phyloP scores from a whole-genome alignment of 345 rosid species.

The Salix exigua region DNA sequence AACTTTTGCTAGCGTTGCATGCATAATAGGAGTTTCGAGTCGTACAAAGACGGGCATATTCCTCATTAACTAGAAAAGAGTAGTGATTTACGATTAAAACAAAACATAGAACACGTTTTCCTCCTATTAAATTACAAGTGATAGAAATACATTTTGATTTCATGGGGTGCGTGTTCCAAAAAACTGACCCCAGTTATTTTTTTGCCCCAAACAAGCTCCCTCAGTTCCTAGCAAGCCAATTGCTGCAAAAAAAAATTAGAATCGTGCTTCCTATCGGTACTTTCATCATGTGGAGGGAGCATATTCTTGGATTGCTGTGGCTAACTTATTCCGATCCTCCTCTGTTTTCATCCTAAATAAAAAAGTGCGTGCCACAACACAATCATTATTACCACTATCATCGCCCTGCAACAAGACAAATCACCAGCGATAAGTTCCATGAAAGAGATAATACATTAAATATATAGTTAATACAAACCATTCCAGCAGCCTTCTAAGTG shows the following conservation, averaged over 20 bases:
- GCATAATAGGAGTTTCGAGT: not conserved
- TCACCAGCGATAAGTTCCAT: not conserved
- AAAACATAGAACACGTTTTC: not conserved
- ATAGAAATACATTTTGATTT: conserved; percentile 18
- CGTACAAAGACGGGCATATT: not conserved
- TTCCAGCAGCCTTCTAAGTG: not conserved
- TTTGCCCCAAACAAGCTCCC: conserved; percentile 11
- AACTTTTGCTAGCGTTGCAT: not conserved
- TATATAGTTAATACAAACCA: not conserved
- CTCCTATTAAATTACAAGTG: conserved; percentile 23
- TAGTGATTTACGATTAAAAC: not conserved
- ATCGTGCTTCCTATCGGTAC: not conserved
- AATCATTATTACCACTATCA: conserved; percentile 41
- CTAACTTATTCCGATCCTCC: conserved; percentile 76
- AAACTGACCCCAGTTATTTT: conserved; percentile 19
- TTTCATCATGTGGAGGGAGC: conserved; percentile 59
- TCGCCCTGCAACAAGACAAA: conserved; percentile 48
- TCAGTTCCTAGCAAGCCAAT: conserved; percentile 6
- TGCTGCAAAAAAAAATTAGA: conserved; percentile 19
- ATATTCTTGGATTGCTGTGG: conserved; percentile 67
- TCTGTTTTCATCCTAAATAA: conserved; percentile 66
- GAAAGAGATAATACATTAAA: not conserved
- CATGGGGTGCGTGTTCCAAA: conserved; percentile 4
- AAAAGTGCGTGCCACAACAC: conserved; percentile 65
- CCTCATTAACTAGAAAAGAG: not conserved